These are phyloP conservation scores for Zalaria obscura DNA, from an alignment of 2,329 filamentous ascomycete genomes.

Conservation along the genomic window DNA sequence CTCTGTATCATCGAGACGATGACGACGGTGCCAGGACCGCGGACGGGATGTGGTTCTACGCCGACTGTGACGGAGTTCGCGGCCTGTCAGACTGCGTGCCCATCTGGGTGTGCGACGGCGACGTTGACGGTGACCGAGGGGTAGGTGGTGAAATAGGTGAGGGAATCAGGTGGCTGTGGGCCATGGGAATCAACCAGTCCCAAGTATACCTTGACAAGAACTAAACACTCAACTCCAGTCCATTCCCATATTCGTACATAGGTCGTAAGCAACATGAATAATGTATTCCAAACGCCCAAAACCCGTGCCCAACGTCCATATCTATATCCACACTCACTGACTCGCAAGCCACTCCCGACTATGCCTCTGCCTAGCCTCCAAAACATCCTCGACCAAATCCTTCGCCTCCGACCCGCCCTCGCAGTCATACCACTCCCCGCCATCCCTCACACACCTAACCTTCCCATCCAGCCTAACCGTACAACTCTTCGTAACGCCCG, in stretches of 20 bases:
- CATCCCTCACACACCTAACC: constrained; percentile 73
- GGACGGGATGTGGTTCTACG: constrained; percentile 1
- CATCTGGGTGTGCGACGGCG: constrained; percentile 7
- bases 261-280: too few relatives aligned
- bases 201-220: too few relatives aligned
- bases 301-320: too few relatives aligned
- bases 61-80: constrained; percentile 2
- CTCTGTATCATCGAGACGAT: constrained; percentile 3
- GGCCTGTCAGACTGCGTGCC: constrained; percentile 10
- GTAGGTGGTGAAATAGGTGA: neutral
- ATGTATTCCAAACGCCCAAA: too few relatives aligned
- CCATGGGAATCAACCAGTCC: too few relatives aligned
- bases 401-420: constrained; percentile 51
- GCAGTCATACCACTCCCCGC: constrained; percentile 66
- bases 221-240: too few relatives aligned
- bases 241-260: too few relatives aligned
- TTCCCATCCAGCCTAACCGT: constrained; percentile 55
- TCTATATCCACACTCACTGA: neutral
- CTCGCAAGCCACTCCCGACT: neutral
- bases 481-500: constrained; percentile 32
- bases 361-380: constrained; percentile 36
- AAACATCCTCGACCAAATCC: constrained; percentile 61
- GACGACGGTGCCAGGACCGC: constrained; percentile 4
- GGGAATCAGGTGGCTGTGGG: too few relatives aligned
- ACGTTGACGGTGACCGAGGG: constrained; percentile 1